Evolutionary conservation across 768 basidiomycete species (phyloP).

Genomic region (Collybia sordida): DNA sequence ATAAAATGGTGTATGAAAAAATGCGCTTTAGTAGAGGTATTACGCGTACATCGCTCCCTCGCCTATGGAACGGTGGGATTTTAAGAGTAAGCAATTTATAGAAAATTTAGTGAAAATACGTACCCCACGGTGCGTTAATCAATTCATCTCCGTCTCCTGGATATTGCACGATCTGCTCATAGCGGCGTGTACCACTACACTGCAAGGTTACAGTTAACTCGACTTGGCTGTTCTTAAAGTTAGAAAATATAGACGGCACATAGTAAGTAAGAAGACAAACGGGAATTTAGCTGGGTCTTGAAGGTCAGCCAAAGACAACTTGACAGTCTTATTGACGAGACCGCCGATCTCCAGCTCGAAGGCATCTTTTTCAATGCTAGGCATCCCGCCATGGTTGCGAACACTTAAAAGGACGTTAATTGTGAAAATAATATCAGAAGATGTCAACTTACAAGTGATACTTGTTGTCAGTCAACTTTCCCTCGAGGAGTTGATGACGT

Average conservation of each 20-base stretch:
- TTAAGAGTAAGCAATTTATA: neutral
- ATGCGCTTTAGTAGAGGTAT: no score
- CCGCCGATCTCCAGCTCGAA: conserved; percentile 54
- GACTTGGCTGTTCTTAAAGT: conserved; percentile 30
- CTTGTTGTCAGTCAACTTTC: conserved; percentile 48
- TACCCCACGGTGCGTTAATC: conserved; percentile 50
- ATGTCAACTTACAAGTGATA: conserved; percentile 45
- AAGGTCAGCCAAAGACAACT: conserved; percentile 45
- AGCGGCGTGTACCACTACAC: conserved; percentile 52
- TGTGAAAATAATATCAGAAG: neutral
- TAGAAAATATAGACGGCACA: neutral
- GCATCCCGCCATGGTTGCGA: conserved; percentile 54
- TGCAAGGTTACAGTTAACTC: conserved; percentile 55
- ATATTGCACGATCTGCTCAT: conserved; percentile 51
- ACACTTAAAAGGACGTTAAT: conserved; percentile 28
- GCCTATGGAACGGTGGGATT: conserved; percentile 14
- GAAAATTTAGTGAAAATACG: conserved; percentile 2
- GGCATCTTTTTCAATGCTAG: conserved; percentile 44
- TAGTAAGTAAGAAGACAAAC: conserved; percentile 25
- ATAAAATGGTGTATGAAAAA: neutral
- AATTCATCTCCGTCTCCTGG: conserved; percentile 56
- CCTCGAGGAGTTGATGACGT: conserved; percentile 37
- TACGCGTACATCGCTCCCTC: conserved; percentile 47
- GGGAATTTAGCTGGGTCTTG: conserved; percentile 47
- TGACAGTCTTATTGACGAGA: conserved; percentile 44